A percentile compares a stretch with the other conserved stretches of the same genome.
Evolutionary conservation across 2,329 filamentous ascomycete species (phyloP).

Genomic region (Ophiosphaerella korrae): DNA sequence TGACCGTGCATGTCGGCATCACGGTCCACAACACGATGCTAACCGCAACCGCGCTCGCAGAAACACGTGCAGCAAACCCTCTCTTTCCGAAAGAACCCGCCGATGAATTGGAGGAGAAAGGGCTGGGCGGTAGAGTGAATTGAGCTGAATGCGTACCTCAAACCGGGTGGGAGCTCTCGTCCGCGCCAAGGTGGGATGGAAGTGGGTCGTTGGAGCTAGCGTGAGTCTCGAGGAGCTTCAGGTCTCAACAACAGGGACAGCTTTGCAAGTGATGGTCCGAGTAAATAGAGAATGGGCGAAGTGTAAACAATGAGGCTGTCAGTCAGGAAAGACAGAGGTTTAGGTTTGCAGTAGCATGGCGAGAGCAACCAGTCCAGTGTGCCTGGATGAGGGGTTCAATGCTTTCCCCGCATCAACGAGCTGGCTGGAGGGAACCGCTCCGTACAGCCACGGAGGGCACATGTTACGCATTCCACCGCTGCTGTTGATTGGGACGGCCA

Average conservation of each 20-base stretch:
- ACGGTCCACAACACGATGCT: neutral
- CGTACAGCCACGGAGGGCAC: slow-evolving; percentile 17
- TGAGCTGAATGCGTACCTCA: slow-evolving; percentile 17
- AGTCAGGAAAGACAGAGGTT: slow-evolving; percentile 14
- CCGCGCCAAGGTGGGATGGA: slow-evolving; percentile 7
- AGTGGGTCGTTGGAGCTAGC: slow-evolving; percentile 7
- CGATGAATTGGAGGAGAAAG: neutral
- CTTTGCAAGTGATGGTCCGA: neutral
- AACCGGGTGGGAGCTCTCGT: slow-evolving; percentile 3
- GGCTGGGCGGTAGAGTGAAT: slow-evolving; percentile 5
- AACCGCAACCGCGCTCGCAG: slow-evolving; percentile 2
- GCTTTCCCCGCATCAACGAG: slow-evolving; percentile 31
- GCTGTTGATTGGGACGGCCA: slow-evolving; percentile 17
- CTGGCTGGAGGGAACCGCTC: slow-evolving; percentile 14
- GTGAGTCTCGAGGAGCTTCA: neutral
- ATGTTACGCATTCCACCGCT: slow-evolving; percentile 1
- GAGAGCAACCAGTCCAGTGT: slow-evolving; percentile 17
- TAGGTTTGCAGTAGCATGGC: neutral
- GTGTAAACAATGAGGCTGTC: slow-evolving; percentile 11
- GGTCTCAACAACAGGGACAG: neutral
- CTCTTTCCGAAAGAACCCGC: slow-evolving; percentile 25
- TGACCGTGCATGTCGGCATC: slow-evolving; percentile 12
- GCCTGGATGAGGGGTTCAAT: slow-evolving; percentile 29
- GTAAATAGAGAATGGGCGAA: neutral
- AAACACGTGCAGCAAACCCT: slow-evolving; percentile 8